Evolutionary conservation across 2,329 filamentous ascomycete genomes (phyloP).

Genomic region (Aspergillus pseudonomiae): DNA sequence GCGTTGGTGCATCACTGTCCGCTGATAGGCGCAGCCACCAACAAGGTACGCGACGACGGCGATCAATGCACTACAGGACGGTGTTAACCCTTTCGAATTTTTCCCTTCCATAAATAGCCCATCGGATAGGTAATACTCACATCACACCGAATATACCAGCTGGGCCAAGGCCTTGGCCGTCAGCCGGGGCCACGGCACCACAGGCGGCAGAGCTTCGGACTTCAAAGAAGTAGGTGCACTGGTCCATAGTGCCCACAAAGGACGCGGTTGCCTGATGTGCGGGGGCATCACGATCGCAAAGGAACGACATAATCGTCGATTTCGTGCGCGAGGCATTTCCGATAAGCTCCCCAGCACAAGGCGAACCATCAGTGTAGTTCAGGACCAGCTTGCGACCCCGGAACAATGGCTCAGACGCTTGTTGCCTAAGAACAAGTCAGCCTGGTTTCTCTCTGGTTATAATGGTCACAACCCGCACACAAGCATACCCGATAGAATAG

Average conservation of each 20-base stretch:
- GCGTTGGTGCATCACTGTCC: conserved; percentile 88
- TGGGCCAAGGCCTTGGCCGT: conserved; percentile 63
- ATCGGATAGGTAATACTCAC: conserved; percentile 50
- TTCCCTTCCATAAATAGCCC: not conserved
- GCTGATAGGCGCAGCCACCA: conserved; percentile 92
- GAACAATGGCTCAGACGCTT: conserved; percentile 50
- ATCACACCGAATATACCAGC: conserved; percentile 88
- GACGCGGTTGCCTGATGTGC: conserved; percentile 70
- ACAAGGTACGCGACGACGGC: conserved; percentile 86
- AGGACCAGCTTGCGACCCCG: conserved; percentile 66
- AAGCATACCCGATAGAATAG: conserved; percentile 51
- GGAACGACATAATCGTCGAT: conserved; percentile 87
- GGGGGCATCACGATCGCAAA: conserved; percentile 82
- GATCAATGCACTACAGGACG: conserved; percentile 54
- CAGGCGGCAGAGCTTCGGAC: conserved; percentile 85
- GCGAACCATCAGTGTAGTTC: conserved; percentile 76
- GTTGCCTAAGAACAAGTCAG: conserved; percentile 37
- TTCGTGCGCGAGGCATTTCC: conserved; percentile 52
- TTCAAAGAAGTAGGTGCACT: conserved; percentile 96
- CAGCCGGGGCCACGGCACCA: conserved; percentile 64
- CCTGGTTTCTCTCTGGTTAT: not conserved
- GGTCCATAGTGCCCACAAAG: conserved; percentile 86
- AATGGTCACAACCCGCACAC: not conserved
- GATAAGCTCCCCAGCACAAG: conserved; percentile 54
- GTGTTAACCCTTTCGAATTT: not conserved